These are phyloP conservation scores for Ploettnerulaceae sp. DNA, from an alignment of 2,329 filamentous ascomycete genomes.

Conservation along the genomic window DNA sequence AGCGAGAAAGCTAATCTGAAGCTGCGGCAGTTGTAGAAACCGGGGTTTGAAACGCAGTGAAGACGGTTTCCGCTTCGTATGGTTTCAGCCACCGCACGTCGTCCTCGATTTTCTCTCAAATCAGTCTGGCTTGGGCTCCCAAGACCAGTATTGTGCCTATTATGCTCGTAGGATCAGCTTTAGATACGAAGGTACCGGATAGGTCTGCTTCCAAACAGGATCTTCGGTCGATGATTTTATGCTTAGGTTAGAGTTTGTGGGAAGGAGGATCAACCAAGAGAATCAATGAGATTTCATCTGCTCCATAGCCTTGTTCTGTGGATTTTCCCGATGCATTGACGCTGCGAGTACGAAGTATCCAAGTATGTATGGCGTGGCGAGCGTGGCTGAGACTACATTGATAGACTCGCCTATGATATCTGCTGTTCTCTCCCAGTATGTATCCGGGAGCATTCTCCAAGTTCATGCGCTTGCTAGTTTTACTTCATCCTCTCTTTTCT, in stretches of 20 bases:
- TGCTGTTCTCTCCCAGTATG: not conserved
- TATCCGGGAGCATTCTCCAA: not conserved
- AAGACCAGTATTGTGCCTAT: not conserved
- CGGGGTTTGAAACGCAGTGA: not conserved
- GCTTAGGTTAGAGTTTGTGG: not conserved
- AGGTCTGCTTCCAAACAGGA: not conserved
- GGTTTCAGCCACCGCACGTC: constrained; percentile 6
- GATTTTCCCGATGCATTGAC: not conserved
- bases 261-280: not conserved
- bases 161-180: not conserved
- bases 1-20: not conserved
- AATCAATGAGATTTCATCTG: not conserved
- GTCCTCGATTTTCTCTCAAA: not conserved
- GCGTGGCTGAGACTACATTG: not conserved
- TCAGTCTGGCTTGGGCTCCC: not conserved
- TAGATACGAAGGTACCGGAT: not conserved
- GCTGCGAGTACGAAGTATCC: not conserved
- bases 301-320: not conserved
- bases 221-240: constrained; percentile 5
- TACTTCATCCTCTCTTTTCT: not conserved
- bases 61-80: constrained; percentile 4
- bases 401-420: constrained; percentile 2
- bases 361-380: not conserved
- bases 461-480: constrained; percentile 3
- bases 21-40: not conserved